phyloP scores from a whole-genome alignment of 2,329 filamentous ascomycete species.

The Diaporthe ampelina region DNA sequence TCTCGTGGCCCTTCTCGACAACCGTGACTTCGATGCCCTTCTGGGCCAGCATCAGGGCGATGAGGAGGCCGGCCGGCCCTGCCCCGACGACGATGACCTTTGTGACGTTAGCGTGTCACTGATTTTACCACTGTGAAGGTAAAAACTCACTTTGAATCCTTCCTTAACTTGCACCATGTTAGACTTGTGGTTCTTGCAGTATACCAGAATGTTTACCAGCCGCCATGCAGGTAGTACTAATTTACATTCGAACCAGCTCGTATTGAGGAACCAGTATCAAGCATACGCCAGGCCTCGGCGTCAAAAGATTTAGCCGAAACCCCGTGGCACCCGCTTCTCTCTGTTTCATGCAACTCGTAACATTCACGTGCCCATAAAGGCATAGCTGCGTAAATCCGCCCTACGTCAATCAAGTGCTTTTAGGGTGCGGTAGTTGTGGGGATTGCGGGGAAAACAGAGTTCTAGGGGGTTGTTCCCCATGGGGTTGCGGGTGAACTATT shows the following conservation, averaged over 20 bases:
- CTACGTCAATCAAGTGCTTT: background rate
- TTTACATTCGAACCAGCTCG: background rate
- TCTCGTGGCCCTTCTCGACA: conserved; percentile 46
- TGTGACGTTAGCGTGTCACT: background rate
- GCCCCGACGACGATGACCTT: conserved; percentile 45
- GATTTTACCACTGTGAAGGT: background rate
- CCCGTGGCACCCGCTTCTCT: background rate
- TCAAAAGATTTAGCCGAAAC: conserved; percentile 9
- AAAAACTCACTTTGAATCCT: conserved; percentile 12
- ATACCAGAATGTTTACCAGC: background rate
- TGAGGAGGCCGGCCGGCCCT: conserved; percentile 45
- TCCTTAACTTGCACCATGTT: background rate
- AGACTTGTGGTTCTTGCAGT: background rate
- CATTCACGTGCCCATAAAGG: background rate
- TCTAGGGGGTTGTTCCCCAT: background rate
- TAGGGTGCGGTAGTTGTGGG: conserved; percentile 3
- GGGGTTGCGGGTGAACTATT: conserved; percentile 27
- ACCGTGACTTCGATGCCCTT: conserved; percentile 46
- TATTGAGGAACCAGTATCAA: background rate
- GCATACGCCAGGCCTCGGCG: background rate
- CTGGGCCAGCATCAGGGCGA: conserved; percentile 45
- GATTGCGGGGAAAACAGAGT: conserved; percentile 31
- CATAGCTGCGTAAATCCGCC: background rate
- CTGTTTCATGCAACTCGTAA: background rate
- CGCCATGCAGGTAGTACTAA: background rate